Evolutionary conservation across 164 flowering plant species (phyloP).

Genomic region (Vitis cinerea): DNA sequence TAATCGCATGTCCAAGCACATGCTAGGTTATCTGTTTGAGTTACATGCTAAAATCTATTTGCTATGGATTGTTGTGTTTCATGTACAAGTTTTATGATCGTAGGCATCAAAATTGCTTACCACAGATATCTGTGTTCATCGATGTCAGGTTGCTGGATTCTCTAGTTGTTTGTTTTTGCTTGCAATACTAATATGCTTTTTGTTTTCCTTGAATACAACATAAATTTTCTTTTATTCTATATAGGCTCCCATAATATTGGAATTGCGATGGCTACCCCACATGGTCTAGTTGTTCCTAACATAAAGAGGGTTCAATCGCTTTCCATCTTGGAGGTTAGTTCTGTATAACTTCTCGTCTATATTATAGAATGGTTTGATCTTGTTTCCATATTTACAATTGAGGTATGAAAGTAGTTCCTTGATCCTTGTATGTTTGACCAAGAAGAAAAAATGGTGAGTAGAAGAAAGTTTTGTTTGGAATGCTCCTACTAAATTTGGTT

Average conservation of each 20-base stretch:
- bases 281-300: constrained; percentile 93
- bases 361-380: neutral
- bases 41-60: neutral
- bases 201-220: neutral
- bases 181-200: neutral
- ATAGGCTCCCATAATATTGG: constrained; percentile 91
- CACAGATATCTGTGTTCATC: neutral
- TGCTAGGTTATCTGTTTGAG: neutral
- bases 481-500: neutral
- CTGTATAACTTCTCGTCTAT: neutral
- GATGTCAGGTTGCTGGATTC: neutral
- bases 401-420: neutral
- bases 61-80: neutral
- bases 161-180: neutral
- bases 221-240: neutral
- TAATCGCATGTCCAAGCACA: neutral
- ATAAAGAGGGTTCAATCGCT: constrained; percentile 88
- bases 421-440: constrained; percentile 1
- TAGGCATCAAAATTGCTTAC: neutral
- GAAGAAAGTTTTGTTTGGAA: neutral
- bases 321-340: constrained; percentile 81
- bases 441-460: neutral
- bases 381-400: neutral
- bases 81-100: neutral
- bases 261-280: constrained; percentile 92